Evolutionary conservation across 495 filamentous ascomycete genomes (phyloP).

Genomic region (Aspergillus funiculosus): DNA sequence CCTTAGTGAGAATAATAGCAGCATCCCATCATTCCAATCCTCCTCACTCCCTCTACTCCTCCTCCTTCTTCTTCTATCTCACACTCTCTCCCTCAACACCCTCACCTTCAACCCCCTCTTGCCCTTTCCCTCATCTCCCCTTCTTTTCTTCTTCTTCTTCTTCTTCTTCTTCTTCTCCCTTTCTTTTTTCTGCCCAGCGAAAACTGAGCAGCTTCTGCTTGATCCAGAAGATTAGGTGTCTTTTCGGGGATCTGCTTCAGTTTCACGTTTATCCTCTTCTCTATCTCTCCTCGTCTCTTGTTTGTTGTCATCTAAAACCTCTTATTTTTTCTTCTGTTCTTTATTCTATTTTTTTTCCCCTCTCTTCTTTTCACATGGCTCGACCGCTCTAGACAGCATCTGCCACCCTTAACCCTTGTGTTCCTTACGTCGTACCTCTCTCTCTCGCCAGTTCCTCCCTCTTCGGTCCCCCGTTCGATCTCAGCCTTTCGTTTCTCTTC

Average conservation of each 20-base stretch:
- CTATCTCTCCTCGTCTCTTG: constrained; percentile 14
- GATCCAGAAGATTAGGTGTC: constrained; percentile 25
- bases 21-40: constrained; percentile 17
- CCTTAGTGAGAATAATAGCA: constrained; percentile 21
- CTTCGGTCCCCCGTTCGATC: constrained; percentile 22
- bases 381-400: constrained; percentile 28
- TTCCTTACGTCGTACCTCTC: constrained; percentile 24
- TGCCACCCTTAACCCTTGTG: constrained; percentile 28
- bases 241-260: constrained; percentile 28
- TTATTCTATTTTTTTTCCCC: constrained; percentile 4
- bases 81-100: constrained; percentile 15
- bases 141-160: constrained; percentile 14
- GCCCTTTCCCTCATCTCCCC: constrained; percentile 14
- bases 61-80: no score
- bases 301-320: constrained; percentile 19
- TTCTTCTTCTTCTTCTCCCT: constrained; percentile 12
- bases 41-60: constrained; percentile 13
- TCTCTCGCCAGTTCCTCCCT: constrained; percentile 19
- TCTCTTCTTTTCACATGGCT: constrained; percentile 35
- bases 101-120: constrained; percentile 20
- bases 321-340: constrained; percentile 10
- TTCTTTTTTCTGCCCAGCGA: constrained; percentile 17
- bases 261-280: constrained; percentile 18
- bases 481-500: constrained; percentile 35
- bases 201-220: constrained; percentile 29